Percentiles rank a stretch among this genome's conserved stretches.
Evolutionary conservation across 31 red algal species (phyloP).

Genomic region (Endocladia muricata): DNA sequence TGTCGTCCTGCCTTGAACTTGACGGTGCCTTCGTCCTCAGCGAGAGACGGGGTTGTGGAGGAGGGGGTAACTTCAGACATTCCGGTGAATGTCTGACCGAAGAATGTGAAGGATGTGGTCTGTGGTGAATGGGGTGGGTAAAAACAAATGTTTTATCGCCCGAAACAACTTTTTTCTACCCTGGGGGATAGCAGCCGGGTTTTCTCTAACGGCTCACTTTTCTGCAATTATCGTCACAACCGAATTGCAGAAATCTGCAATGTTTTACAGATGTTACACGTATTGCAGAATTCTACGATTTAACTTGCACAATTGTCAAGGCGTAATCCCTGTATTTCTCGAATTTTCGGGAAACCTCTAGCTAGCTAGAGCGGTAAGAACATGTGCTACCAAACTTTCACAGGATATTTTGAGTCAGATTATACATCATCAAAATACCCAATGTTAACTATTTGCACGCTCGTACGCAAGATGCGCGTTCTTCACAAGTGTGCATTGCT

Average conservation of each 20-base stretch:
- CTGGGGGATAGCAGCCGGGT: constrained; percentile 7
- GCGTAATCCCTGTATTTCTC: constrained; percentile 10
- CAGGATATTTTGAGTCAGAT: no score
- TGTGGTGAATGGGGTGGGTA: neutral
- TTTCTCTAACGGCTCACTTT: constrained; percentile 21
- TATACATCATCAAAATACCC: no score
- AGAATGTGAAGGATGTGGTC: neutral
- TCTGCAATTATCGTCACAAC: constrained; percentile 11
- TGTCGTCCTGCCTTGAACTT: neutral
- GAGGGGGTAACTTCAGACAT: neutral
- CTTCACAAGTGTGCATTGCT: no score
- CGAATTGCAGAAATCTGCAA: constrained; percentile 29
- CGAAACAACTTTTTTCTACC: neutral
- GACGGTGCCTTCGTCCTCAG: neutral
- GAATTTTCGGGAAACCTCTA: no score
- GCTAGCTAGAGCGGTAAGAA: no score
- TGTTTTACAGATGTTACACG: constrained; percentile 10
- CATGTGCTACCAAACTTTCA: no score
- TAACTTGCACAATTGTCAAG: constrained; percentile 16
- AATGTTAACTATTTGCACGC: no score
- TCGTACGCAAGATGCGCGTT: no score
- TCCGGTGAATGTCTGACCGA: neutral
- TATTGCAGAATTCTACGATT: constrained; percentile 4
- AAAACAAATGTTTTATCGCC: neutral
- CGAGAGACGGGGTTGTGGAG: neutral